Percentiles rank a stretch among this genome's conserved stretches.
Evolutionary conservation across 78 protist species (phyloP).

Genomic region (Chrysochromulina parva): DNA sequence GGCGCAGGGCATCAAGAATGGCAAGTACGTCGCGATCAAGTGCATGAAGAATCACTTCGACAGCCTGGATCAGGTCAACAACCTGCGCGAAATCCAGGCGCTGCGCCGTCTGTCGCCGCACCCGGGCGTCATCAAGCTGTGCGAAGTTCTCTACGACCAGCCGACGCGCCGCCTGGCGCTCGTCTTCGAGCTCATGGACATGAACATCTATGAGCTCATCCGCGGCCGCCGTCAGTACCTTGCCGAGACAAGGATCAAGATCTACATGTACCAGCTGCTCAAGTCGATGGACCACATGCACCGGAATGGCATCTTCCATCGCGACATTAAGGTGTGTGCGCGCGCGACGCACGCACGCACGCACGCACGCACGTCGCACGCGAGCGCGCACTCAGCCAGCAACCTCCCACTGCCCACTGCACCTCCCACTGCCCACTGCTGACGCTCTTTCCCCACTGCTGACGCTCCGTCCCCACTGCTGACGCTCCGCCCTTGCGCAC

Average conservation of each 20-base stretch:
- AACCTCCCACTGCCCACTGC: too few species aligned
- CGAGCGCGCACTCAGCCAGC: too few species aligned
- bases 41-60: conserved; percentile 82
- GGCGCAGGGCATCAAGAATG: conserved; percentile 68
- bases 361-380: too few species aligned
- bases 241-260: conserved; percentile 48
- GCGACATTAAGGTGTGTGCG: conserved; percentile 76
- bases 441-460: too few species aligned
- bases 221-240: conserved; percentile 67
- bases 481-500: too few species aligned
- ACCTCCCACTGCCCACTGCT: too few species aligned
- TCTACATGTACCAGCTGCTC: conserved; percentile 76
- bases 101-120: conserved; percentile 74
- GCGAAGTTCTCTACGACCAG: conserved; percentile 71
- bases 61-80: conserved; percentile 77
- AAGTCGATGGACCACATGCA: conserved; percentile 85
- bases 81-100: conserved; percentile 88
- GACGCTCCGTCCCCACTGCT: too few species aligned
- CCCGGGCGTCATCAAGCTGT: conserved; percentile 78
- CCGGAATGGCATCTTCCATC: conserved; percentile 83
- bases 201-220: conserved; percentile 87
- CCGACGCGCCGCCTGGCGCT: conserved; percentile 77
- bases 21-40: conserved; percentile 82
- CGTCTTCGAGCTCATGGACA: conserved; percentile 89
- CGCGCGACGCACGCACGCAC: not conserved